phyloP scores from a whole-genome alignment of 2,329 filamentous ascomycete genomes.

The Achaetomium macrosporum region DNA sequence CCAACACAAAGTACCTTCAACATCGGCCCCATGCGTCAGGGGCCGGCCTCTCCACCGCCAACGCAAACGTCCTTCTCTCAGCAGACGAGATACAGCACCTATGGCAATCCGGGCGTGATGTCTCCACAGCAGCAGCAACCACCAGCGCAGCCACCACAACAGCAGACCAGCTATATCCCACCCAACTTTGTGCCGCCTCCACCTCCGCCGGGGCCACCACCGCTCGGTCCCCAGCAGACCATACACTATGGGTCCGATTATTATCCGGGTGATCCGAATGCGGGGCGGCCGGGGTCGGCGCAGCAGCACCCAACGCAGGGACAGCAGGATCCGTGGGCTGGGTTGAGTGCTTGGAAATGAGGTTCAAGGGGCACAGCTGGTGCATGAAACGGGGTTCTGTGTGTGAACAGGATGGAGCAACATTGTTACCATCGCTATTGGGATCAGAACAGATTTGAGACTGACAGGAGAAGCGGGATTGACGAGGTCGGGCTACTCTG shows the following conservation, averaged over 20 bases:
- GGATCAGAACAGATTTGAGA: no score
- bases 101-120: constrained; percentile 37
- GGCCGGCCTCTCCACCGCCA: constrained; percentile 51
- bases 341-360: constrained; percentile 63
- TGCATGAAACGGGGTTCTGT: neutral
- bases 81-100: constrained; percentile 45
- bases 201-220: constrained; percentile 57
- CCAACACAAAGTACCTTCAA: constrained; percentile 53
- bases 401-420: neutral
- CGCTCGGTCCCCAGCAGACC: constrained; percentile 57
- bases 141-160: constrained; percentile 35
- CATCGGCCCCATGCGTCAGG: constrained; percentile 37
- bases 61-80: constrained; percentile 49
- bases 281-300: constrained; percentile 26
- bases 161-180: constrained; percentile 42
- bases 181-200: constrained; percentile 58
- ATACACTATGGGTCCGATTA: constrained; percentile 44
- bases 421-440: no score
- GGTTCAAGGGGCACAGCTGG: neutral
- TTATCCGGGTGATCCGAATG: constrained; percentile 20
- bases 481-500: no score
- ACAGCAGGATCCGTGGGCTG: constrained; percentile 59
- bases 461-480: no score
- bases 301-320: constrained; percentile 40
- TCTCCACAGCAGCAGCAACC: constrained; percentile 35